Conservation (phyloP, 129 eudicot genomes). For the Flaveria robusta region DNA sequence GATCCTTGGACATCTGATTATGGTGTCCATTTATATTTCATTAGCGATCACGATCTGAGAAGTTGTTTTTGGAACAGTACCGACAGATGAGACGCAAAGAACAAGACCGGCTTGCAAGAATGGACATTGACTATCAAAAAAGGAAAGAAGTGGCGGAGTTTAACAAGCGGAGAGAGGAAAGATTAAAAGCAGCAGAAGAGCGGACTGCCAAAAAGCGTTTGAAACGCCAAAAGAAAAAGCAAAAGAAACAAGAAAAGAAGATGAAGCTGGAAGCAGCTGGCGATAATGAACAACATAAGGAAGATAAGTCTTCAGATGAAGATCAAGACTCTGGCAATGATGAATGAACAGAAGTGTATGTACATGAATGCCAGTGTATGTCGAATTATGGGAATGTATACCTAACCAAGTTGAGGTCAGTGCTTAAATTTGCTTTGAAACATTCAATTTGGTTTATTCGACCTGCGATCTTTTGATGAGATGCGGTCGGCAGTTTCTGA, state of each 20-base stretch:
- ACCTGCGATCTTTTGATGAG: not conserved
- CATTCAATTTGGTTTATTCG: not conserved
- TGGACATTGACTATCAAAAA: slow-evolving; percentile 82
- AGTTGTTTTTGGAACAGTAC: slow-evolving; percentile 53
- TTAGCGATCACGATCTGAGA: not conserved
- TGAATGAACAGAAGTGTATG: slow-evolving; percentile 27
- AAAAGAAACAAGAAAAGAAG: slow-evolving; percentile 71
- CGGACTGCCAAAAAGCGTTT: slow-evolving; percentile 91
- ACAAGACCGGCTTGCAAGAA: slow-evolving; percentile 88
- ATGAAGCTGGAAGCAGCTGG: slow-evolving; percentile 44
- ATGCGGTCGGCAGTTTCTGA: not conserved
- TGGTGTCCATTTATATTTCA: not conserved
- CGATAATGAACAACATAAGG: slow-evolving; percentile 46
- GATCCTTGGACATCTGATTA: not conserved
- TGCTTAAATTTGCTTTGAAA: slow-evolving; percentile 1
- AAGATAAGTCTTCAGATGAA: slow-evolving; percentile 60
- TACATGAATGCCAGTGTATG: slow-evolving; percentile 22
- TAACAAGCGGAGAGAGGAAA: slow-evolving; percentile 71
- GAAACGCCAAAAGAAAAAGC: slow-evolving; percentile 91
- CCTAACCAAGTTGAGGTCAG: not conserved
- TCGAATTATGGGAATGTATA: not conserved
- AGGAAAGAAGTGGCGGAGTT: slow-evolving; percentile 82
- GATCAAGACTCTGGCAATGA: slow-evolving; percentile 45
- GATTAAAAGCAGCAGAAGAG: slow-evolving; percentile 83
- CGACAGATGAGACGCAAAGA: slow-evolving; percentile 95